Conservation (phyloP, 1,284 basidiomycete genomes). For the Tilletia walkeri region DNA sequence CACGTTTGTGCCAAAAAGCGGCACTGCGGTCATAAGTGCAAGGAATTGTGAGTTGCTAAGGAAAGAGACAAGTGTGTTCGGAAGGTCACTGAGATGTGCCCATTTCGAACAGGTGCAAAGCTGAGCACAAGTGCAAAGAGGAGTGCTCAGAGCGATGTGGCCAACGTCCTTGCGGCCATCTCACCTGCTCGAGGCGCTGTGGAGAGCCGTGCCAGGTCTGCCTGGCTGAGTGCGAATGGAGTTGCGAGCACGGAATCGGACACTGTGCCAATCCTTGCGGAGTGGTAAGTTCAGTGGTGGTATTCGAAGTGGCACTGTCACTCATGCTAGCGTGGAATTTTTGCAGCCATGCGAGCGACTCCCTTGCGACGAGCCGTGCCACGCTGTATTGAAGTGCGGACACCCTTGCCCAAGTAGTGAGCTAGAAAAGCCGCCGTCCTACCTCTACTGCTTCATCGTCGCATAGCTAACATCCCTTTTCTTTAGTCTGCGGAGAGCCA, state of each 20-base stretch:
- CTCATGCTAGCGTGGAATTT: background rate
- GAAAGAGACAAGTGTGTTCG: background rate
- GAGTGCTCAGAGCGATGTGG: background rate
- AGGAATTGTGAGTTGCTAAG: slow-evolving; percentile 58
- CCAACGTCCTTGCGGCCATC: background rate
- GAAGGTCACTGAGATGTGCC: background rate
- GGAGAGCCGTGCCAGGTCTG: slow-evolving; percentile 61
- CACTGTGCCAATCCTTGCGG: slow-evolving; percentile 69
- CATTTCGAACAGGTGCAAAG: background rate
- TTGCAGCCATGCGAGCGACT: slow-evolving; percentile 67
- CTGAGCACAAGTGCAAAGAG: background rate
- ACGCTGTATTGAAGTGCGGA: slow-evolving; percentile 62
- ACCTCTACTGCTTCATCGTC: background rate
- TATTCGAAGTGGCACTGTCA: background rate
- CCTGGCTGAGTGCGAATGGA: slow-evolving; percentile 68
- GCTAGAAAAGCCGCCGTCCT: slow-evolving; percentile 20
- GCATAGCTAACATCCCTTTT: background rate
- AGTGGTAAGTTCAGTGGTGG: slow-evolving; percentile 61
- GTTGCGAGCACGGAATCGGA: slow-evolving; percentile 62
- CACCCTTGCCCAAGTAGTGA: slow-evolving; percentile 69
- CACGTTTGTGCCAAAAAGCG: background rate
- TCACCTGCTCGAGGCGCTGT: slow-evolving; percentile 60
- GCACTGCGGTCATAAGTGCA: slow-evolving; percentile 65
- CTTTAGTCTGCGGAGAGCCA: slow-evolving; percentile 68
- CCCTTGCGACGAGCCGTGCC: slow-evolving; percentile 67